These are phyloP conservation scores for Suhomyces faveliae DNA, from an alignment of 805 yeast species.

Conservation along the genomic window DNA sequence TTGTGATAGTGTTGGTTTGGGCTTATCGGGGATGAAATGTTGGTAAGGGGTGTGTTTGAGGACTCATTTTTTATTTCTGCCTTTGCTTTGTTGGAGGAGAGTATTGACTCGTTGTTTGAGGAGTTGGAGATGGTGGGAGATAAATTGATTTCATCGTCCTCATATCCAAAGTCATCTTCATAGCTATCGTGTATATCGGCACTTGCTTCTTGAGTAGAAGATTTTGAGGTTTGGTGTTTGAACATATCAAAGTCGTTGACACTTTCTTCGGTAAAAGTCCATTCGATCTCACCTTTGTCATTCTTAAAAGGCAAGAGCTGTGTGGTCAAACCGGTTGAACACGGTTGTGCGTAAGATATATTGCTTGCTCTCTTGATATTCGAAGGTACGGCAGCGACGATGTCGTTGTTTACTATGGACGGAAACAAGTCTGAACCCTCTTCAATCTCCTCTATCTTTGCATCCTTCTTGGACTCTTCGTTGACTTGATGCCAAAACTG, in stretches of 20 bases:
- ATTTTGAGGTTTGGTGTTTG: constrained; percentile 11
- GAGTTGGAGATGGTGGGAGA: constrained; percentile 41
- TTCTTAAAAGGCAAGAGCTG: constrained; percentile 52
- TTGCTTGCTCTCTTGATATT: not conserved
- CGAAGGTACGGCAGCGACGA: not conserved
- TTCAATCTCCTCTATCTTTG: not conserved
- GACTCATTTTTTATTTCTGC: constrained; percentile 14
- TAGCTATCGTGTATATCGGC: not conserved
- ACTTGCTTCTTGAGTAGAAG: not conserved
- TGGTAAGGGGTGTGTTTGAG: constrained; percentile 29
- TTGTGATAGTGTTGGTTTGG: constrained; percentile 13
- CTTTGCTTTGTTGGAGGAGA: constrained; percentile 14
- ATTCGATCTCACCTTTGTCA: constrained; percentile 54
- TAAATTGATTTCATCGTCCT: constrained; percentile 14
- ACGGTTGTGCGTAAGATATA: constrained; percentile 22
- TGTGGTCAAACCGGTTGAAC: constrained; percentile 52
- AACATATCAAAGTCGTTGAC: constrained; percentile 27
- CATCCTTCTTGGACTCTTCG: not conserved
- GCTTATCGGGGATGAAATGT: constrained; percentile 28
- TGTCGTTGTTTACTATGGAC: constrained; percentile 8
- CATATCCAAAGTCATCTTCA: constrained; percentile 8
- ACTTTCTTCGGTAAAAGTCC: constrained; percentile 50
- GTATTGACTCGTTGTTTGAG: constrained; percentile 33
- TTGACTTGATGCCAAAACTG: constrained; percentile 2
- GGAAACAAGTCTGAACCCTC: constrained; percentile 10